Percentiles rank a stretch among this genome's conserved stretches.
Conservation (phyloP, 2,329 filamentous ascomycete genomes). For the Xylaria sp. region DNA sequence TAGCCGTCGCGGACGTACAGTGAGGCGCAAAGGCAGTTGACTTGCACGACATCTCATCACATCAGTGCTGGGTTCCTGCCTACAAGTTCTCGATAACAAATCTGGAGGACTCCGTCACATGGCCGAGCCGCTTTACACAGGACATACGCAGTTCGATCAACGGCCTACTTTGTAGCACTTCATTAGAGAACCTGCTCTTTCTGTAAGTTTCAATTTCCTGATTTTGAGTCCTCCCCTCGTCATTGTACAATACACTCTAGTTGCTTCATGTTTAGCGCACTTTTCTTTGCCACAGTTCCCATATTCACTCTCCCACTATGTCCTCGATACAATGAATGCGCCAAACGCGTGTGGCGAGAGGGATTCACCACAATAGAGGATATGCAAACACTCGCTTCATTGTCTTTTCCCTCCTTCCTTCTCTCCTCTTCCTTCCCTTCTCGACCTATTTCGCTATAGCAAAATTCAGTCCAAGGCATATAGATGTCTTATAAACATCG, state of each 20-base stretch:
- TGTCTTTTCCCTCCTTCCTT: no score
- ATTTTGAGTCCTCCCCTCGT: neutral
- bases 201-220: conserved; percentile 21
- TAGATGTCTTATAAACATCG: neutral
- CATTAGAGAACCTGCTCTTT: neutral
- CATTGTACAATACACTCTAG: neutral
- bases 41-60: neutral
- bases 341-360: neutral
- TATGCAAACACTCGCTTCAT: neutral
- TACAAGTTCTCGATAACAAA: neutral
- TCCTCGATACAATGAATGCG: neutral
- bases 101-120: neutral
- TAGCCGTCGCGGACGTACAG: neutral
- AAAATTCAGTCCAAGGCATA: neutral
- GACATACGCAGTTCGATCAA: neutral
- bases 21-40: neutral
- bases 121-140: neutral
- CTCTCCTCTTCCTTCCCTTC: no score
- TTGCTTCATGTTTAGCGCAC: neutral
- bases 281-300: neutral
- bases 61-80: neutral
- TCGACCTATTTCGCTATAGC: neutral
- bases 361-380: neutral
- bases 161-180: neutral
- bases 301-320: neutral